Evolutionary conservation across 345 rosid species (phyloP).

Genomic region (Capsella bursapastoris): DNA sequence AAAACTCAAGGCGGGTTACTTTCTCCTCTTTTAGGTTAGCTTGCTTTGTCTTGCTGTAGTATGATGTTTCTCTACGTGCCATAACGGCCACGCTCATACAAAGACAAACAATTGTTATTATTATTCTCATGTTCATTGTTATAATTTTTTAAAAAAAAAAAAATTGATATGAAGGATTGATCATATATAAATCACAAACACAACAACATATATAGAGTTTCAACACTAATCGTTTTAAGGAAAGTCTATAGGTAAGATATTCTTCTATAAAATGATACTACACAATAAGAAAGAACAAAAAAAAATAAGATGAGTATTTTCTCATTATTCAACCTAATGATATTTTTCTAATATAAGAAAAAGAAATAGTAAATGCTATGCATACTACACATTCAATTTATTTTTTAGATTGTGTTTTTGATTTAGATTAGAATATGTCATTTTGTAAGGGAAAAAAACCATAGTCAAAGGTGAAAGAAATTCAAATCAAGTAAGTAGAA

Average conservation of each 20-base stretch:
- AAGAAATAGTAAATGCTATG: background rate
- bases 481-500: too few relatives aligned
- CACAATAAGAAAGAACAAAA: background rate
- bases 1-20: slow-evolving; percentile 46
- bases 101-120: background rate
- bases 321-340: background rate
- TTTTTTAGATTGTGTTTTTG: too few relatives aligned
- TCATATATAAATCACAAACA: background rate
- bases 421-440: too few relatives aligned
- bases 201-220: background rate
- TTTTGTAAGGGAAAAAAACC: too few relatives aligned
- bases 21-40: slow-evolving; percentile 21
- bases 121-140: background rate
- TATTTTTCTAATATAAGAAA: background rate
- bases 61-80: background rate
- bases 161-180: background rate
- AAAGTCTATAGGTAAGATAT: background rate
- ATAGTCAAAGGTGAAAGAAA: too few relatives aligned
- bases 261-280: slow-evolving; percentile 7
- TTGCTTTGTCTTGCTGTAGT: slow-evolving; percentile 19
- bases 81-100: background rate
- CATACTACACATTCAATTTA: too few relatives aligned
- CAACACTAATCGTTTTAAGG: background rate
- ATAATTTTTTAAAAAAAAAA: background rate
- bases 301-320: background rate